A percentile compares a stretch with the other conserved stretches of the same genome.
These are phyloP conservation scores for Clavispora carvajalis DNA, from an alignment of 805 yeast species.

Conservation along the genomic window DNA sequence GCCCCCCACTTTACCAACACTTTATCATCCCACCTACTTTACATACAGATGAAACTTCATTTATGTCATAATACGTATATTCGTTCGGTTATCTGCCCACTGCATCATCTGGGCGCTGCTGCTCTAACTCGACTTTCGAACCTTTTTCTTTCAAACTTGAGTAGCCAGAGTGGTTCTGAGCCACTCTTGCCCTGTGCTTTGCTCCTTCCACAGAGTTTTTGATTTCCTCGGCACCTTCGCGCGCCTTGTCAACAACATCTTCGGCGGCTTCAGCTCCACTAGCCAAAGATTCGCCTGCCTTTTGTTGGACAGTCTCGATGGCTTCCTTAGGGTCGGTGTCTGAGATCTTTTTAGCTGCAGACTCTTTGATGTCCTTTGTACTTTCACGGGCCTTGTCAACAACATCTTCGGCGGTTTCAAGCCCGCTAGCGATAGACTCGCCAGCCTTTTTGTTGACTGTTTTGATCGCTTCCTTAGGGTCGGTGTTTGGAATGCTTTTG, in stretches of 20 bases:
- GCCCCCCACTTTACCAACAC: too few species aligned
- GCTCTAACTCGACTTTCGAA: slow-evolving; percentile 36
- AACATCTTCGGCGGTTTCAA: slow-evolving; percentile 32
- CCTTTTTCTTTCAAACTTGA: slow-evolving; percentile 40
- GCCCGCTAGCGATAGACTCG: slow-evolving; percentile 34
- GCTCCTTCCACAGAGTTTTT: slow-evolving; percentile 5
- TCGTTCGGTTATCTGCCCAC: slow-evolving; percentile 15
- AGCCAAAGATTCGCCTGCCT: slow-evolving; percentile 39
- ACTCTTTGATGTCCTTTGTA: slow-evolving; percentile 18
- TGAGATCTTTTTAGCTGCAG: slow-evolving; percentile 21
- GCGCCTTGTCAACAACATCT: too few species aligned
- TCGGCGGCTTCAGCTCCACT: slow-evolving; percentile 36
- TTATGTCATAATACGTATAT: background rate
- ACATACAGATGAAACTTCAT: background rate
- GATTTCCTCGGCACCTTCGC: slow-evolving; percentile 2
- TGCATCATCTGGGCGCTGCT: slow-evolving; percentile 45
- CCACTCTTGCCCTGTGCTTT: slow-evolving; percentile 19
- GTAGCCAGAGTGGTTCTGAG: slow-evolving; percentile 31
- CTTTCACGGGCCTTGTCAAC: too few species aligned
- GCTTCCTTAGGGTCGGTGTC: slow-evolving; percentile 21
- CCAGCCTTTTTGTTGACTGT: slow-evolving; percentile 36
- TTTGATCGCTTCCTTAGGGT: slow-evolving; percentile 24
- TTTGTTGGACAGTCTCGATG: slow-evolving; percentile 26
- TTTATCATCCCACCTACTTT: too few species aligned
- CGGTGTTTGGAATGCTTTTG: slow-evolving; percentile 11